phyloP scores from a whole-genome alignment of 495 filamentous ascomycete genomes.

The Aspergillus sclerotiicarbonarius region DNA sequence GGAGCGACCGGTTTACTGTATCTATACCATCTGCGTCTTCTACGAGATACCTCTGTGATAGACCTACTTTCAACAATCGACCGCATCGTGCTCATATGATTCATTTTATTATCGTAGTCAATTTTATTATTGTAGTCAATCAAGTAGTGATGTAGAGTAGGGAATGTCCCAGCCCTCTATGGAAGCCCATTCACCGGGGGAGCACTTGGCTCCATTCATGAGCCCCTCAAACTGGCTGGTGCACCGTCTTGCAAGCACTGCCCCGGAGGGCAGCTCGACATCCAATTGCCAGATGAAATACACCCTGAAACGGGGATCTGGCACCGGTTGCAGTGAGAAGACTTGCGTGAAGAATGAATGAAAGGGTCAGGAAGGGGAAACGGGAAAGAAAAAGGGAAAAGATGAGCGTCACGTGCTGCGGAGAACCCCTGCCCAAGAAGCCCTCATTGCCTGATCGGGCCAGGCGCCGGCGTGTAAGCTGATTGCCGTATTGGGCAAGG shows the following conservation, averaged over 20 bases:
- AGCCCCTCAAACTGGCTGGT: slow-evolving; percentile 52
- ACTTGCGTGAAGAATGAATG: slow-evolving; percentile 38
- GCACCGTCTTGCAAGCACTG: slow-evolving; percentile 40
- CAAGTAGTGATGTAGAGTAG: not conserved
- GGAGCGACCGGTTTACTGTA: not conserved
- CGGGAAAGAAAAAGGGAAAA: slow-evolving; percentile 3
- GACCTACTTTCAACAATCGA: not conserved
- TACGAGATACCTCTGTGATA: not conserved
- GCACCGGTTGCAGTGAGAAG: slow-evolving; percentile 30
- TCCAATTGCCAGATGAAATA: slow-evolving; percentile 27
- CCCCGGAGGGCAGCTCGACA: slow-evolving; percentile 23
- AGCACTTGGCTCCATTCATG: slow-evolving; percentile 29
- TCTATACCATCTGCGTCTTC: not conserved
- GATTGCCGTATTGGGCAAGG: no score
- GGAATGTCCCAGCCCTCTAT: slow-evolving; percentile 48
- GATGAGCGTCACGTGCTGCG: not conserved
- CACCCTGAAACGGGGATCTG: slow-evolving; percentile 9
- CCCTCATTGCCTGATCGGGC: not conserved
- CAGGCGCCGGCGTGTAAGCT: not conserved
- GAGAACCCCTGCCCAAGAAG: not conserved
- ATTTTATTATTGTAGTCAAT: not conserved
- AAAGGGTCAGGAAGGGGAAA: slow-evolving; percentile 18
- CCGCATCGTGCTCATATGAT: not conserved
- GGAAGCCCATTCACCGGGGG: slow-evolving; percentile 44
- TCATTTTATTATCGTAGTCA: not conserved